These are phyloP conservation scores for Starmerella davenportii DNA, from an alignment of 805 yeast genomes.

Conservation along the genomic window DNA sequence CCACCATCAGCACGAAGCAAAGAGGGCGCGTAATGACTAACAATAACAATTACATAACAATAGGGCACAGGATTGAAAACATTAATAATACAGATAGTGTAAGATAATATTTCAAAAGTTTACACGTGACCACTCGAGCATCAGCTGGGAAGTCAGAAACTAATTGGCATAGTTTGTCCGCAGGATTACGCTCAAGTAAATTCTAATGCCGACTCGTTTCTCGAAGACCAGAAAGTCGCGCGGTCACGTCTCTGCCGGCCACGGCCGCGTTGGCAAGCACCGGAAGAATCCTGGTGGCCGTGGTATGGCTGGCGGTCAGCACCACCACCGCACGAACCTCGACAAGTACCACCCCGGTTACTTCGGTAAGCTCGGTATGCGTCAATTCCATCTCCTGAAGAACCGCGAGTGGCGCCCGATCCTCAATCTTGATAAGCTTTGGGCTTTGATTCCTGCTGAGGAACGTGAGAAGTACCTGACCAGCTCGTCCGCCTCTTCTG, in stretches of 20 bases:
- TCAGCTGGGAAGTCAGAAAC: not conserved
- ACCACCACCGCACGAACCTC: conserved; percentile 99
- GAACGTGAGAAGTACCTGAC: conserved; percentile 87
- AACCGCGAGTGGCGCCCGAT: conserved; percentile 96
- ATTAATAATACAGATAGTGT: too few species aligned
- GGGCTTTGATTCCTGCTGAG: conserved; percentile 89
- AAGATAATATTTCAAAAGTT: not conserved
- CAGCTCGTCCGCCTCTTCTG: conserved; percentile 69
- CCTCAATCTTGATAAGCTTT: conserved; percentile 93
- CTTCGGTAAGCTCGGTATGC: conserved; percentile 99
- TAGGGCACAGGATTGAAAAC: not conserved
- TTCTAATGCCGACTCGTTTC: conserved; percentile 88
- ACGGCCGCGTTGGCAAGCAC: conserved; percentile 99
- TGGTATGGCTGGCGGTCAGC: conserved; percentile 99
- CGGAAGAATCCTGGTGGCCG: conserved; percentile 99
- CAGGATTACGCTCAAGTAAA: not conserved
- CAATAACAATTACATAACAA: not conserved
- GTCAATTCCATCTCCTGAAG: conserved; percentile 94
- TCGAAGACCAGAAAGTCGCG: conserved; percentile 99
- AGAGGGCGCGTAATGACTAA: too few species aligned
- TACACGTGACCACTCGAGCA: not conserved
- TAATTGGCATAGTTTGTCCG: not conserved
- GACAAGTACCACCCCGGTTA: conserved; percentile 99
- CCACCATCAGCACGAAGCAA: too few species aligned
- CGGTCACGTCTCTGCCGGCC: conserved; percentile 99